Percentiles rank a stretch among this genome's conserved stretches.
Conservation (phyloP, 2,329 filamentous ascomycete species). For the Fusarium tjaetaba region DNA sequence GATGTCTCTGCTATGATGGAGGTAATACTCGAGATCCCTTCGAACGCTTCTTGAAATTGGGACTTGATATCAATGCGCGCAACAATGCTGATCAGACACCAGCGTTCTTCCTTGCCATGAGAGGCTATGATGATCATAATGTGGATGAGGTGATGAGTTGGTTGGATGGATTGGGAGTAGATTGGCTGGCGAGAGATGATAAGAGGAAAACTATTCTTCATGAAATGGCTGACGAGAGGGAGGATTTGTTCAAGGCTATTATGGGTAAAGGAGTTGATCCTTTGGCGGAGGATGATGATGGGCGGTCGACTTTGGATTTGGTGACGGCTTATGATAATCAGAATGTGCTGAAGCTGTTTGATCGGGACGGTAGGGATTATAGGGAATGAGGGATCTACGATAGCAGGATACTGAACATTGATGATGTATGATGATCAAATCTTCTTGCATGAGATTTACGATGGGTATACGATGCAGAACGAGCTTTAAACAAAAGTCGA, state of each 20-base stretch:
- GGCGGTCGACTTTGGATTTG: constrained; percentile 21
- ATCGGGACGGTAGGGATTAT: background rate
- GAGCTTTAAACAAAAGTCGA: background rate
- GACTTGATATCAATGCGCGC: constrained; percentile 24
- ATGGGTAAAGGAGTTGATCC: constrained; percentile 20
- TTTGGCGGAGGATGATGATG: constrained; percentile 23
- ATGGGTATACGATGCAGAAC: background rate
- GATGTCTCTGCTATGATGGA: background rate
- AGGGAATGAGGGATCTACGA: background rate
- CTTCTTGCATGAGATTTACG: too few species aligned
- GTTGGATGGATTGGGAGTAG: constrained; percentile 16
- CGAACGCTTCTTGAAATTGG: constrained; percentile 1
- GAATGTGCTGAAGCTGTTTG: constrained; percentile 21
- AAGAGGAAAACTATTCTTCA: constrained; percentile 21
- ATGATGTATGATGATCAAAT: too few species aligned
- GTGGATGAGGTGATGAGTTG: background rate
- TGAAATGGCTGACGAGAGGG: background rate
- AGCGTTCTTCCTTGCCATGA: constrained; percentile 3
- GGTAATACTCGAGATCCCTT: background rate
- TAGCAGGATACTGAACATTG: background rate
- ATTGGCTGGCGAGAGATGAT: constrained; percentile 28
- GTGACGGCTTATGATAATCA: constrained; percentile 1
- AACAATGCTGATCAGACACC: constrained; percentile 28
- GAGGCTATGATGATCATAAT: too few species aligned
- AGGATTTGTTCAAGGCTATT: background rate